Conservation (phyloP, 2,329 filamentous ascomycete genomes). For the Colletotrichum kahawae region DNA sequence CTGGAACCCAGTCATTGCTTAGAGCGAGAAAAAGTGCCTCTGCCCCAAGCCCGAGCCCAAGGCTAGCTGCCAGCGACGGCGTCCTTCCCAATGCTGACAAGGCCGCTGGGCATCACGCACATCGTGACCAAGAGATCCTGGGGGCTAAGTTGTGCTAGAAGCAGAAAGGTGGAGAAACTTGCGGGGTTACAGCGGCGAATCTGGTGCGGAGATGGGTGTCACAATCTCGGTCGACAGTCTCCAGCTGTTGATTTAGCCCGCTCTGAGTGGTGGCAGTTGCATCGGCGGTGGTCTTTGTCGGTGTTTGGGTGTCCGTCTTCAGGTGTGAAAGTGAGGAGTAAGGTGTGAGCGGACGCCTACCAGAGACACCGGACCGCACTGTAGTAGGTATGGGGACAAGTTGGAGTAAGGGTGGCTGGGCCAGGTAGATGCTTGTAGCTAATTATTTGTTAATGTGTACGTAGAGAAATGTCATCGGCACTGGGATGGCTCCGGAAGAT, state of each 20-base stretch:
- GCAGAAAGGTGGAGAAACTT: constrained; percentile 23
- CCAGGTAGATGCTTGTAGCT: constrained; percentile 7
- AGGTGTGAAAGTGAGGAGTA: not conserved
- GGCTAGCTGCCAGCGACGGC: constrained; percentile 13
- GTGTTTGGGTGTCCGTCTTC: not conserved
- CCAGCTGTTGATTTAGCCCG: not conserved
- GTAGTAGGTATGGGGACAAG: not conserved
- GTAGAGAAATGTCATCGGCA: not conserved
- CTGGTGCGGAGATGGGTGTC: constrained; percentile 19
- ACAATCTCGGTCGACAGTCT: constrained; percentile 8
- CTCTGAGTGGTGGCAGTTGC: not conserved
- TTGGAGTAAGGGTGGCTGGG: constrained; percentile 5
- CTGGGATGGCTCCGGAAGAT: not conserved
- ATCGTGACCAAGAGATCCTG: constrained; percentile 19
- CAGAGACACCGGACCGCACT: not conserved
- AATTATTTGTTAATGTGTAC: constrained; percentile 11
- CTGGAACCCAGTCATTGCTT: not conserved
- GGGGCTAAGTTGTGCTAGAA: constrained; percentile 15
- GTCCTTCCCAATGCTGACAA: constrained; percentile 23
- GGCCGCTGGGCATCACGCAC: constrained; percentile 11
- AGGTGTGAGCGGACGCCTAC: not conserved
- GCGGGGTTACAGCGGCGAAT: constrained; percentile 22
- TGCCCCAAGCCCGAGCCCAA: not conserved
- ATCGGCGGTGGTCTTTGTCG: not conserved
- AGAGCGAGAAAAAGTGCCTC: not conserved